These are phyloP conservation scores for Leucocoprinus sp. DNA, from an alignment of 768 basidiomycete species.

Conservation along the genomic window DNA sequence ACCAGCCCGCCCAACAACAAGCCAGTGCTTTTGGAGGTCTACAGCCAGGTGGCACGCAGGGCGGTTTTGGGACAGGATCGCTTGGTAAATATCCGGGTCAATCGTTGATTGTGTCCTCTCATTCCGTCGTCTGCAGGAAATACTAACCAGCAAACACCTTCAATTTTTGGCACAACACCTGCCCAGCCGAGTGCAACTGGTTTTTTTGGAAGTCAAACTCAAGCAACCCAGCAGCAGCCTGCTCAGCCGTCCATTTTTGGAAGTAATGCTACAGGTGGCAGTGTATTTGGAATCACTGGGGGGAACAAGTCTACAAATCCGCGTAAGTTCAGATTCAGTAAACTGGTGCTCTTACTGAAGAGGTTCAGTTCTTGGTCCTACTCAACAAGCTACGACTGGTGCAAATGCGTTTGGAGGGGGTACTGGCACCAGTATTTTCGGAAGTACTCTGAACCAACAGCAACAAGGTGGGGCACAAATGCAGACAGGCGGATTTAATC, in stretches of 20 bases:
- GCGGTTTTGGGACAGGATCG: slow-evolving; percentile 33
- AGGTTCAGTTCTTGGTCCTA: slow-evolving; percentile 15
- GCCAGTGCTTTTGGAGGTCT: slow-evolving; percentile 26
- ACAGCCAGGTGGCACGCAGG: slow-evolving; percentile 20
- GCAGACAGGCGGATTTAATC: slow-evolving; percentile 23
- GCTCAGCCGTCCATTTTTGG: slow-evolving; percentile 18
- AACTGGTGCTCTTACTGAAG: not conserved
- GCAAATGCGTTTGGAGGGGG: slow-evolving; percentile 7
- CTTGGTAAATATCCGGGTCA: slow-evolving; percentile 22
- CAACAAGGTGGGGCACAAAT: slow-evolving; percentile 17
- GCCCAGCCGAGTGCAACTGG: slow-evolving; percentile 21
- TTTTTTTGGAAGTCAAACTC: slow-evolving; percentile 24
- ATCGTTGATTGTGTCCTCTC: not conserved
- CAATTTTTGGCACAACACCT: slow-evolving; percentile 25
- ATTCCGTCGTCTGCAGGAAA: slow-evolving; percentile 12
- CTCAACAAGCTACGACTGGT: slow-evolving; percentile 11
- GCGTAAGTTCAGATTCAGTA: slow-evolving; percentile 9
- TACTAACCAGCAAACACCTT: slow-evolving; percentile 18
- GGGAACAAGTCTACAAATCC: slow-evolving; percentile 14
- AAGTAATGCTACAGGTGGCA: not conserved
- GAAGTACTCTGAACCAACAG: slow-evolving; percentile 14
- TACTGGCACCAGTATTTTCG: slow-evolving; percentile 11
- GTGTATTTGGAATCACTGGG: not conserved
- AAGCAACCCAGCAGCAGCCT: slow-evolving; percentile 24
- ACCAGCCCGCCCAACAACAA: slow-evolving; percentile 23